Evolutionary conservation across 179 eudicot species (phyloP).

Genomic region (Gypsophila paniculata): DNA sequence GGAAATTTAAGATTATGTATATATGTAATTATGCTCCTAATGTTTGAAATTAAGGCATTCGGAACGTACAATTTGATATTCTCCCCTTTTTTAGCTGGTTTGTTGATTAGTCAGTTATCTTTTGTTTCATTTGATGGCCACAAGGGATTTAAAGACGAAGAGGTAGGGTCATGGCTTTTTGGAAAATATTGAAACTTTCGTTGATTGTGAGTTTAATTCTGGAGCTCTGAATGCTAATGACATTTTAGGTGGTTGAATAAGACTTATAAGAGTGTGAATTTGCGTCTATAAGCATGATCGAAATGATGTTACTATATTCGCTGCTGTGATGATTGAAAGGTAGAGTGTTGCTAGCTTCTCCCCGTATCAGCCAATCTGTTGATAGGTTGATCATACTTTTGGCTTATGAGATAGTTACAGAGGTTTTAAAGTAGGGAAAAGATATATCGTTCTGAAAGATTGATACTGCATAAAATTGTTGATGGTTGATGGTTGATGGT

Average conservation of each 20-base stretch:
- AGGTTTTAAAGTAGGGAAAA: no score
- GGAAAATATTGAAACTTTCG: background rate
- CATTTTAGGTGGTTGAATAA: background rate
- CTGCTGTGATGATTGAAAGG: background rate
- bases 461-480: no score
- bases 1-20: background rate
- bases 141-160: background rate
- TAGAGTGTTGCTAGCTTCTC: slow-evolving; percentile 6
- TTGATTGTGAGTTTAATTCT: background rate
- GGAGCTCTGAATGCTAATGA: background rate
- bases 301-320: background rate
- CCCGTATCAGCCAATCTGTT: background rate
- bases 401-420: no score
- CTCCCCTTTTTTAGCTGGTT: background rate
- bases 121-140: background rate
- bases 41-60: background rate
- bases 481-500: no score
- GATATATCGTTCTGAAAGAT: no score
- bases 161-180: background rate
- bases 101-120: background rate
- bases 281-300: background rate
- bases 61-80: background rate
- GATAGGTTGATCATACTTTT: background rate
- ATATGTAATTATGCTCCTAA: background rate
- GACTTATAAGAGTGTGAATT: background rate